Percentiles rank a stretch among this genome's conserved stretches.
Evolutionary conservation across 2,329 filamentous ascomycete species (phyloP).

Genomic region (Colletotrichum lentis): DNA sequence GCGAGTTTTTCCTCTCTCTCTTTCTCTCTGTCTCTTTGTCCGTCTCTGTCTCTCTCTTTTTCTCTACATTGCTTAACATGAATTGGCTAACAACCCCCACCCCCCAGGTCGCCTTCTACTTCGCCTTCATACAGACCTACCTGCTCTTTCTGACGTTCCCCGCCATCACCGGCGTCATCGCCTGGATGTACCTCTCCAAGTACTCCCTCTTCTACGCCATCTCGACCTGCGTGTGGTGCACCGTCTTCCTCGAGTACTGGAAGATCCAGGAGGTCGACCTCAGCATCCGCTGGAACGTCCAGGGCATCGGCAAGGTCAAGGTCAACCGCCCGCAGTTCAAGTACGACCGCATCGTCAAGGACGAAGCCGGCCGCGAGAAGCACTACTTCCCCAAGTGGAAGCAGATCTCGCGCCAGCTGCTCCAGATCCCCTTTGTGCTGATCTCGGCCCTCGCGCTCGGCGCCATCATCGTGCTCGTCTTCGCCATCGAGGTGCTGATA

Average conservation of each 20-base stretch:
- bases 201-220: slow-evolving; percentile 76
- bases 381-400: slow-evolving; percentile 71
- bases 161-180: slow-evolving; percentile 71
- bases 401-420: slow-evolving; percentile 69
- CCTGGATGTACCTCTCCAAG: slow-evolving; percentile 73
- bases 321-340: slow-evolving; percentile 70
- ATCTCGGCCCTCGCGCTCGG: slow-evolving; percentile 67
- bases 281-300: slow-evolving; percentile 75
- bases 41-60: too few relatives aligned
- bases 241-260: slow-evolving; percentile 82
- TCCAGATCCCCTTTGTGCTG: slow-evolving; percentile 74
- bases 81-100: slow-evolving; percentile 41
- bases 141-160: slow-evolving; percentile 75
- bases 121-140: slow-evolving; percentile 82
- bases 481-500: slow-evolving; percentile 78
- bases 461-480: slow-evolving; percentile 72
- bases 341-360: slow-evolving; percentile 68
- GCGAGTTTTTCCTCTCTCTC: slow-evolving; percentile 39
- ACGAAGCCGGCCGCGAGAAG: slow-evolving; percentile 69
- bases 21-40: too few relatives aligned
- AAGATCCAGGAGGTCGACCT: slow-evolving; percentile 78
- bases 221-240: slow-evolving; percentile 73
- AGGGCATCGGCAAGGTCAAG: slow-evolving; percentile 72
- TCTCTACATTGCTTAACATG: too few relatives aligned
- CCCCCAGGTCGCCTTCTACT: slow-evolving; percentile 74